Conservation (phyloP, 2,329 filamentous ascomycete species). For the Penicillium vulpinum region DNA sequence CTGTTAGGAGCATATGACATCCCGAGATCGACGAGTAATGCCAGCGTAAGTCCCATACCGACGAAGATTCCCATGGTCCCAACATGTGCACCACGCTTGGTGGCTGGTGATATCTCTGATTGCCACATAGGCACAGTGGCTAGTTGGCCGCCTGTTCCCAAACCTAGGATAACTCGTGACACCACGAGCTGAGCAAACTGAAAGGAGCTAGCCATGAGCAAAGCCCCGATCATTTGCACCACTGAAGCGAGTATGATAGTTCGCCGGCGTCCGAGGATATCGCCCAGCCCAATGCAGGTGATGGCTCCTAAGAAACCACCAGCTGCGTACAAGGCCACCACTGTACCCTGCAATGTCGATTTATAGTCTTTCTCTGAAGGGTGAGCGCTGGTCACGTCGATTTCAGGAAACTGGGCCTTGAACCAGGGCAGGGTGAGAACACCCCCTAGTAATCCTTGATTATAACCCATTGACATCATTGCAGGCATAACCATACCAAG, state of each 20-base stretch:
- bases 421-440: conserved; percentile 16
- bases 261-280: conserved; percentile 13
- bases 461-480: conserved; percentile 17
- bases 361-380: conserved; percentile 5
- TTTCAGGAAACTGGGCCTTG: conserved; percentile 12
- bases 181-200: conserved; percentile 11
- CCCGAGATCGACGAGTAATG: conserved; percentile 16
- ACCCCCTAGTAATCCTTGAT: conserved; percentile 17
- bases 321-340: conserved; percentile 16
- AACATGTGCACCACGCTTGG: conserved; percentile 16
- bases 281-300: conserved; percentile 14
- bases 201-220: conserved; percentile 15
- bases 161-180: conserved; percentile 13
- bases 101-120: conserved; percentile 15
- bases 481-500: conserved; percentile 17
- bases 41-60: conserved; percentile 5
- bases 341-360: conserved; percentile 13
- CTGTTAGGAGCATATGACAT: conserved; percentile 14
- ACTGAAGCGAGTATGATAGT: conserved; percentile 11
- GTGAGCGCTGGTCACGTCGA: conserved; percentile 7
- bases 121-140: conserved; percentile 18
- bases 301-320: conserved; percentile 16
- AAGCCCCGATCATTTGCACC: conserved; percentile 12
- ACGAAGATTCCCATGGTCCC: conserved; percentile 9
- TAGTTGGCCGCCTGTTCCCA: conserved; percentile 12